Evolutionary conservation across 192 early-diverging fungal genomes (phyloP), one percentile per base, ranked within the genome.

Genomic region (Coemansia nantahalensis): DNA sequence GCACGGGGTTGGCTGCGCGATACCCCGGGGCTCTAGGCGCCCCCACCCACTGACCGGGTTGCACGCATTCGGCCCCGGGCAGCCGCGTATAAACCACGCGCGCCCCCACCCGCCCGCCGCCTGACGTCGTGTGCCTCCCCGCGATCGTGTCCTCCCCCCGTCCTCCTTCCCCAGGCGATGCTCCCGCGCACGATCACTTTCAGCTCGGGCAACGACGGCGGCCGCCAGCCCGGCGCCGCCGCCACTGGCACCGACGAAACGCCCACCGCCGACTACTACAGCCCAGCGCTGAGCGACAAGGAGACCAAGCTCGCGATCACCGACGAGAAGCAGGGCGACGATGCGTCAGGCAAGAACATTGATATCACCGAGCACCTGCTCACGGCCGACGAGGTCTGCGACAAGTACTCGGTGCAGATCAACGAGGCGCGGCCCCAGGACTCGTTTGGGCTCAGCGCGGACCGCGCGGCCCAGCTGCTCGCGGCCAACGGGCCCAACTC

Each of bases 401-500:
- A 63, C 22, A 73, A 79, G 53, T 80, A 68, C 60, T 46, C 46
- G 3, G 75, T 79, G 16, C 36, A 50, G 15, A 59, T 90, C 54
- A 75, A 90, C 60, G 30, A 63, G 11, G 60, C 40, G 12, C 90
- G 86, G 52, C 80, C 93, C 0, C 62, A 75, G 23, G 66, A 83
- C 33, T 94, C 89, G 9, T 41, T 62, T 28, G 95, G 95, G 9
- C 72, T 98, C 8, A 64, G 76, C 13, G 21, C 73, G 0, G 70
- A 65, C 8, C 84, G 82, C 31, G 92, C 90, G 15, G 68, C 74
- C 3, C 59, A 82, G 31, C 76, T 88, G n/a, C 63, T 95, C 32
- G 45, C 46, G 2, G 71, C 80, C 42, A 66, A 91, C 47, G 95
- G 95, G 0, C 92, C 82, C 26, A 98, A 98, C 68, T 62, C 83